phyloP scores from a whole-genome alignment of 768 basidiomycete genomes.

The Psilocybe cubensis region DNA sequence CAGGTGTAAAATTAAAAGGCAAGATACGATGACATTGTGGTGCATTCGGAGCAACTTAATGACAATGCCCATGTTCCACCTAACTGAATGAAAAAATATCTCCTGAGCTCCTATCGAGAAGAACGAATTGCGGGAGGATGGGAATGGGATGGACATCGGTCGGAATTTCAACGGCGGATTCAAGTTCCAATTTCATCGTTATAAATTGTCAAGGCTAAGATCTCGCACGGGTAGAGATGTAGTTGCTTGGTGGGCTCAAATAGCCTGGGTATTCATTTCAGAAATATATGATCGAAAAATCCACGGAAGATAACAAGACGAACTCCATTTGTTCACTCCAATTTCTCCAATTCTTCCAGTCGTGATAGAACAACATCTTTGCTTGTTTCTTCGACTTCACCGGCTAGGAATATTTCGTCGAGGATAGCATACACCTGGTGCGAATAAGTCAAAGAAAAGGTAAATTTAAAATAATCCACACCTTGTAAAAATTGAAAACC shows the following conservation, averaged over 20 bases:
- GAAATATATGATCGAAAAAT: constrained; percentile 6
- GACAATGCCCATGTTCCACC: background rate
- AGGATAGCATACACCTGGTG: constrained; percentile 93
- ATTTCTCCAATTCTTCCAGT: constrained; percentile 90
- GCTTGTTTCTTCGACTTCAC: constrained; percentile 97
- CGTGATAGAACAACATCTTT: constrained; percentile 94
- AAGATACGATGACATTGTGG: background rate
- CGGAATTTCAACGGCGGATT: constrained; percentile 22
- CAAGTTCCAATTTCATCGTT: background rate
- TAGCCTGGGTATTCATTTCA: background rate
- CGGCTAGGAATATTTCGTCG: constrained; percentile 97
- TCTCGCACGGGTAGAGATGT: background rate
- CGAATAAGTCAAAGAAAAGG: background rate
- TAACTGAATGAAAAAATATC: constrained; percentile 13
- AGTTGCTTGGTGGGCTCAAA: background rate
- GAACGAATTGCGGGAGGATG: constrained; percentile 5
- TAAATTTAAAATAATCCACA: background rate
- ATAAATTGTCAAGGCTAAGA: background rate
- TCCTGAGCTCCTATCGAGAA: constrained; percentile 12
- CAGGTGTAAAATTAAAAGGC: background rate
- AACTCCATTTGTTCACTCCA: constrained; percentile 57
- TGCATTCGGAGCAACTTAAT: background rate
- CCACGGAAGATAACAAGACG: constrained; percentile 5
- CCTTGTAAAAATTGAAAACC: constrained; percentile 98
- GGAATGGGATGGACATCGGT: constrained; percentile 15